Base-by-base conservation (phyloP, 1,139 yeast species). In the Candida sp. region DNA sequence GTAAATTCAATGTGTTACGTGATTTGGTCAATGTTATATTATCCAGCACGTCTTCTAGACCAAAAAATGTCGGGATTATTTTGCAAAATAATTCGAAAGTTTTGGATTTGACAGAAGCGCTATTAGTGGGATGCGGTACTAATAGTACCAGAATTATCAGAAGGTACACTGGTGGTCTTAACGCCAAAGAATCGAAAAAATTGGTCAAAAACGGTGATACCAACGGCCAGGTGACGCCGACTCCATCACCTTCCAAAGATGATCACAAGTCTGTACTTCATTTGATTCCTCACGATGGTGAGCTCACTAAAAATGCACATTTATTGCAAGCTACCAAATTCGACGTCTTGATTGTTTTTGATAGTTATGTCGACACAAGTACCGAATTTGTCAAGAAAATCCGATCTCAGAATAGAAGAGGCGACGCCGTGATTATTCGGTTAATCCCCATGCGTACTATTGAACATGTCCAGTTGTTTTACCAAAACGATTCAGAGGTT, bases 101-200 rank as follows among this genome's bases (percentile, higher is more conserved):
- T 21, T 71, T 88, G 54, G 97, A 91, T 61, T 72, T 91, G 52
- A 66, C 86, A 5, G 97, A 89, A 58, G 91, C 95, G 1, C 66
- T 86, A 39, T 61, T 90, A 38, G 62, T 84, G 35, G 96, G 96
- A 1, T 80, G 81, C 15, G 39, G 39, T 6, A 19, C 12, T 49
- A 75, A 76, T 42, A 81, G 89, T 19, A 78, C 77, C 51, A 66
- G 67, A 39, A 47, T 52, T 8, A 79, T 87, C 36, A 78, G 73
- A 47, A 70, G 95, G 49, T 84, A 87, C 61, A 76, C 82, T 12
- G 96, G 96, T 2, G 75, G 75, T 53, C 47, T 61, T 50, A 51
- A 66, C 48, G 52, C 69, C 56, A 53, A 77, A 50, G 74, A 72
- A 45, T 57, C 71, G 42, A 58, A 66, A 46, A 66, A 67, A 50